Evolutionary conservation across 2,329 filamentous ascomycete genomes (phyloP).

Genomic region (Ascochyta clinopodiicola): DNA sequence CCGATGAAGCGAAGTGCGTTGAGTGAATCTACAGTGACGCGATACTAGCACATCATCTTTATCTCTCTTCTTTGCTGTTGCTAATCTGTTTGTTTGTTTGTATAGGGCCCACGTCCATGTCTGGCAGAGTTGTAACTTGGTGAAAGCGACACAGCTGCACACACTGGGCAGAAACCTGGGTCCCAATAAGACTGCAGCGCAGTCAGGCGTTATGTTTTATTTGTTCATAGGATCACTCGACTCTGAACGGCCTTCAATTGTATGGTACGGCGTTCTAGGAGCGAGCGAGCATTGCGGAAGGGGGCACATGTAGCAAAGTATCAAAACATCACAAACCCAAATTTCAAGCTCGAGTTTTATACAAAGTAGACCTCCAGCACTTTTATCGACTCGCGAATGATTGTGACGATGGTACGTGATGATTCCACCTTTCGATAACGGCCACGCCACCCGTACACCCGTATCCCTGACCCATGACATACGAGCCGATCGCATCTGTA

Average conservation of each 20-base stretch:
- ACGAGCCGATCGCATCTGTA: conserved; percentile 7
- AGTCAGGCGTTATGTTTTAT: conserved; percentile 21
- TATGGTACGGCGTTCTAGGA: conserved; percentile 7
- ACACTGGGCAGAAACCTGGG: neutral
- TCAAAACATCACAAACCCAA: conserved; percentile 1
- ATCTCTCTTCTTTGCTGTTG: conserved; percentile 14
- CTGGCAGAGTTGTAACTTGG: conserved; percentile 24
- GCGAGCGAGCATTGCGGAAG: conserved; percentile 9
- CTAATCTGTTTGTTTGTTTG: conserved; percentile 21
- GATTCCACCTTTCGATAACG: neutral
- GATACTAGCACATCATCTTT: conserved; percentile 36
- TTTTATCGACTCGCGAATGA: neutral
- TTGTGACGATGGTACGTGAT: neutral
- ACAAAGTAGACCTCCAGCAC: neutral
- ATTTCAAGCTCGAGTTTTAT: neutral
- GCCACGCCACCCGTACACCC: conserved; percentile 1
- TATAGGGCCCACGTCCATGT: conserved; percentile 25
- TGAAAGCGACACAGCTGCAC: conserved; percentile 1
- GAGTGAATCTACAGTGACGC: conserved; percentile 48
- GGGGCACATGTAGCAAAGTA: conserved; percentile 5
- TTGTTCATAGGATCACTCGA: conserved; percentile 7
- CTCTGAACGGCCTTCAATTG: conserved; percentile 10
- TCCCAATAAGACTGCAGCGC: conserved; percentile 30
- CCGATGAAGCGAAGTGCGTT: conserved; percentile 66
- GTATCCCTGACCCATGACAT: conserved; percentile 4